These are phyloP conservation scores for Saksenaea oblongispora DNA, from an alignment of 371 early-diverging fungal species.

Conservation along the genomic window DNA sequence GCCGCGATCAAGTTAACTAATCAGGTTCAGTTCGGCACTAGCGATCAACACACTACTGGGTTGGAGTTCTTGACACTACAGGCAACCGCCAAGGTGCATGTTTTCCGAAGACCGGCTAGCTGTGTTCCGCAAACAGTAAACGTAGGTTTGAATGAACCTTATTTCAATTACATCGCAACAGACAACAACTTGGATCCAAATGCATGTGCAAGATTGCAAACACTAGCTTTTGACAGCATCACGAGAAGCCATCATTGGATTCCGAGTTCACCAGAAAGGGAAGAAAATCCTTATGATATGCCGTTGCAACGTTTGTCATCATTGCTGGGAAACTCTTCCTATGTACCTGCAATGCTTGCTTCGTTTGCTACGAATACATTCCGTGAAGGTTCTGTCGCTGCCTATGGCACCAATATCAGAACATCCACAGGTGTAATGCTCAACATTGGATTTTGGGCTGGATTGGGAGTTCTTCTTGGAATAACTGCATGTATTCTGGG, in stretches of 20 bases:
- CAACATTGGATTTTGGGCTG: neutral
- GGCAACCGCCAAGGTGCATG: neutral
- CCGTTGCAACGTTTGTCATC: neutral
- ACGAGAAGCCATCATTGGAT: neutral
- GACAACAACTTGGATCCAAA: neutral
- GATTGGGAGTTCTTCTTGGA: neutral
- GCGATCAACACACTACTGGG: neutral
- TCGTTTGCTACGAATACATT: neutral
- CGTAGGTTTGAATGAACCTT: neutral
- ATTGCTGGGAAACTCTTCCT: neutral
- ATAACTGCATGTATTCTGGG: neutral
- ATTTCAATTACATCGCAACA: neutral
- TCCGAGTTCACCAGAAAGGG: neutral
- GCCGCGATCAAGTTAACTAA: neutral
- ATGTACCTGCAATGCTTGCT: neutral
- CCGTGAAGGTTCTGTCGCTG: neutral
- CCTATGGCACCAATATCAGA: neutral
- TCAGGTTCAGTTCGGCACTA: neutral
- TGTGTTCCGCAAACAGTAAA: neutral
- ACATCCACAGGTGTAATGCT: neutral
- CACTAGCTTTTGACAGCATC: neutral
- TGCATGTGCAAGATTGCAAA: neutral
- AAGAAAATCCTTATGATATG: neutral
- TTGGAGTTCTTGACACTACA: neutral
- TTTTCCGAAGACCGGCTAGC: neutral